phyloP scores from a whole-genome alignment of 164 flowering plant genomes.

The Magnolia kwangsiensis region DNA sequence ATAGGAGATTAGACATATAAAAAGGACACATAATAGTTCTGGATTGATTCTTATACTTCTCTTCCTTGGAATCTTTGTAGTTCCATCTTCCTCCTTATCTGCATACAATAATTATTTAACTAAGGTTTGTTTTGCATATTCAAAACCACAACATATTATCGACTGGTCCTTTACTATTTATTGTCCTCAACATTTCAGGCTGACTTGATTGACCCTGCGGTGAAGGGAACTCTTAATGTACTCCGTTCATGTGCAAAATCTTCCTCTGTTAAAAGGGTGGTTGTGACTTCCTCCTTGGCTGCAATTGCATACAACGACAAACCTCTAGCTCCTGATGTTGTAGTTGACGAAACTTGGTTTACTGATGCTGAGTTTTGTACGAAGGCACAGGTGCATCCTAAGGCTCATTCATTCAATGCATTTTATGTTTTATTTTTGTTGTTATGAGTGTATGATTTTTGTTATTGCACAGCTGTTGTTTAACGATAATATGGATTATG shows the following conservation, averaged over 20 bases:
- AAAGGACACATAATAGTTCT: too few species aligned
- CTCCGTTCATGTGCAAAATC: constrained; percentile 46
- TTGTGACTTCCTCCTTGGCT: constrained; percentile 58
- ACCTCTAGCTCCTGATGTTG: constrained; percentile 41
- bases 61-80: too few species aligned
- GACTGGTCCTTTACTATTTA: too few species aligned
- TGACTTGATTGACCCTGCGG: constrained; percentile 57
- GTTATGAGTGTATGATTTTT: background rate
- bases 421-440: background rate
- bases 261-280: constrained; percentile 47
- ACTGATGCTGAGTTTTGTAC: constrained; percentile 37
- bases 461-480: background rate
- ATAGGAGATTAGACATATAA: too few species aligned
- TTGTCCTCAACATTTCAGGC: constrained; percentile 27
- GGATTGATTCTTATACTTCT: too few species aligned
- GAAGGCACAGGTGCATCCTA: constrained; percentile 33
- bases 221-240: constrained; percentile 66
- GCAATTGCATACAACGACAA: constrained; percentile 36
- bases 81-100: too few species aligned
- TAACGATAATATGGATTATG: background rate
- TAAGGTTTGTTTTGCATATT: too few species aligned
- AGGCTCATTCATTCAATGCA: too few species aligned
- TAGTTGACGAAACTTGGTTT: constrained; percentile 66
- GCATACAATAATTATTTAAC: too few species aligned
- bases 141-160: too few species aligned